Conservation (phyloP, 1,284 basidiomycete genomes). For the Gymnopus androsaceus region DNA sequence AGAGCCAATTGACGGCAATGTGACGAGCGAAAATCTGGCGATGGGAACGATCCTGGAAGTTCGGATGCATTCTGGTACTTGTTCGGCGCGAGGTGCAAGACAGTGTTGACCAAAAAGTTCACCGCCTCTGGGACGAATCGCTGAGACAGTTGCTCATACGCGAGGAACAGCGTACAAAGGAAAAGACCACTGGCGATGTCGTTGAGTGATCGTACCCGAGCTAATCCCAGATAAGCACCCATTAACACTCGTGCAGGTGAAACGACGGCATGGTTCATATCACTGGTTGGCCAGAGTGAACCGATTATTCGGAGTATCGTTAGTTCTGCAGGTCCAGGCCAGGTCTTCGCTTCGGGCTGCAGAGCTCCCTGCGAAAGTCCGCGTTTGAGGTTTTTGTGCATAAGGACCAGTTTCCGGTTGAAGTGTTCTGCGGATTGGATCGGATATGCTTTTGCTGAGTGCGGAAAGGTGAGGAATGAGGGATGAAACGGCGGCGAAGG, state of each 20-base stretch:
- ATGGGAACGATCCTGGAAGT: slow-evolving; percentile 68
- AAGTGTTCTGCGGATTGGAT: slow-evolving; percentile 80
- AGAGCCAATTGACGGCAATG: slow-evolving; percentile 44
- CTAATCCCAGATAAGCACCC: slow-evolving; percentile 88
- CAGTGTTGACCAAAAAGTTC: slow-evolving; percentile 76
- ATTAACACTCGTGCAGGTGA: slow-evolving; percentile 88
- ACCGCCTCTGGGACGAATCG: slow-evolving; percentile 89
- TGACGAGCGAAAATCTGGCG: slow-evolving; percentile 68
- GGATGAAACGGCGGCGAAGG: slow-evolving; percentile 61
- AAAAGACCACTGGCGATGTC: slow-evolving; percentile 90
- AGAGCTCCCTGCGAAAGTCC: slow-evolving; percentile 80
- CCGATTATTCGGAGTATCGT: slow-evolving; percentile 82
- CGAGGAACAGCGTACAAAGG: slow-evolving; percentile 79
- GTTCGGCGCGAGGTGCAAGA: slow-evolving; percentile 76
- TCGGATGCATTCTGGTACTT: slow-evolving; percentile 45
- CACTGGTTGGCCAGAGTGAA: slow-evolving; percentile 90
- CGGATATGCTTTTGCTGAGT: slow-evolving; percentile 82
- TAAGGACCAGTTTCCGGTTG: slow-evolving; percentile 80
- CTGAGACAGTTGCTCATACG: slow-evolving; percentile 86
- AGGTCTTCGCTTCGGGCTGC: slow-evolving; percentile 72
- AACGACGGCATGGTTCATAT: slow-evolving; percentile 88
- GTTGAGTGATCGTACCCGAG: slow-evolving; percentile 71
- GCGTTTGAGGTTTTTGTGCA: slow-evolving; percentile 93
- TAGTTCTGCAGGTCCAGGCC: slow-evolving; percentile 87
- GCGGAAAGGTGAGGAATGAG: slow-evolving; percentile 84